Evolutionary conservation across 768 basidiomycete species (phyloP).

Genomic region (Hericium alpestre): DNA sequence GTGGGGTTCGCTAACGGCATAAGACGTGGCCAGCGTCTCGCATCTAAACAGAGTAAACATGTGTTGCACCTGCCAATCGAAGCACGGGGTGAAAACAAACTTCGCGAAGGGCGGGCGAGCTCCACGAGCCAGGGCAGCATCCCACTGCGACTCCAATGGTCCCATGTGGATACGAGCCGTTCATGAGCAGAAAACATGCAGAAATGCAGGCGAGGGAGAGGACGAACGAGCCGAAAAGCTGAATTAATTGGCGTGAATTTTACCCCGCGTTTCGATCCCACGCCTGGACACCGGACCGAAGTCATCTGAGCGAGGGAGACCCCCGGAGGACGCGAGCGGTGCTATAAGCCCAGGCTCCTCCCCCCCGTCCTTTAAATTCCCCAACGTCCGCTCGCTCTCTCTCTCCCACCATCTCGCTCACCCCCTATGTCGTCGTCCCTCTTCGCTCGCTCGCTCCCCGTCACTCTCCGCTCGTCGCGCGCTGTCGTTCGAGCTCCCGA

Average conservation of each 20-base stretch:
- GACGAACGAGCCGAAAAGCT: not conserved
- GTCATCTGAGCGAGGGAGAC: not conserved
- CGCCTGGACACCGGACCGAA: not conserved
- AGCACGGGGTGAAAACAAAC: not conserved
- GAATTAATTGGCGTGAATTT: not conserved
- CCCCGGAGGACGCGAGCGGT: not conserved
- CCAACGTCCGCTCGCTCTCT: not conserved
- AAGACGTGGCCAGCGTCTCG: too few relatives aligned
- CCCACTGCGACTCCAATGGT: too few relatives aligned
- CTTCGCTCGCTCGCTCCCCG: not conserved
- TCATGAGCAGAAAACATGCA: too few relatives aligned
- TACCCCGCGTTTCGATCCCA: not conserved
- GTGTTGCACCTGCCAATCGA: not conserved
- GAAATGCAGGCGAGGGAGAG: not conserved
- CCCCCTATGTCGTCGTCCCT: not conserved
- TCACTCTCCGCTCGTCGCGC: conserved; percentile 3
- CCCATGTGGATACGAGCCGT: too few relatives aligned
- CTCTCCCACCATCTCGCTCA: not conserved
- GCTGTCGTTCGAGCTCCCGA: conserved; percentile 11
- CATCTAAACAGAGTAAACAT: too few relatives aligned
- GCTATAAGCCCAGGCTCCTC: not conserved
- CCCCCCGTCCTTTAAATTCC: not conserved
- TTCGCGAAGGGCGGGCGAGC: not conserved
- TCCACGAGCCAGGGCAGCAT: too few relatives aligned
- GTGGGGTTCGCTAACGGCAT: too few relatives aligned